Evolutionary conservation across 495 filamentous ascomycete species (phyloP).

Genomic region (Podospora comata): DNA sequence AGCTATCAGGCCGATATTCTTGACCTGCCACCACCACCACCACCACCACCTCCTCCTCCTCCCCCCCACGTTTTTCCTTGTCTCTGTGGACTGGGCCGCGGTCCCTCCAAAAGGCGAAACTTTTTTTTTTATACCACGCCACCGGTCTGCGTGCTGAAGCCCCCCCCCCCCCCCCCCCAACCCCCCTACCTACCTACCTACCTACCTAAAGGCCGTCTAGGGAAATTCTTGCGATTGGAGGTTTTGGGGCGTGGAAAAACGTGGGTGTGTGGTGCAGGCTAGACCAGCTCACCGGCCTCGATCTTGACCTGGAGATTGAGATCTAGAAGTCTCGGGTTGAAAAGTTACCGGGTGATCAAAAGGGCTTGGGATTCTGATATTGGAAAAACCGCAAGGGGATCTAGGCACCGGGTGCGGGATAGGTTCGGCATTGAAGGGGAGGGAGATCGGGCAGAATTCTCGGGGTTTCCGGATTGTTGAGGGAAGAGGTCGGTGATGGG

Average conservation of each 20-base stretch:
- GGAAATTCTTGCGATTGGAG: background rate
- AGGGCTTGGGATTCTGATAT: background rate
- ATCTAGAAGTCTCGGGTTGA: background rate
- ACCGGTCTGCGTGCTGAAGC: background rate
- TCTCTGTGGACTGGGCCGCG: too few relatives aligned
- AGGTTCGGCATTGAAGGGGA: background rate
- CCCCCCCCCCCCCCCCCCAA: too few relatives aligned
- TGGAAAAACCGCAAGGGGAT: background rate
- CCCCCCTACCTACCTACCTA: background rate
- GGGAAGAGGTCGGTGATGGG: background rate
- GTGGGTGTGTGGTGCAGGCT: background rate
- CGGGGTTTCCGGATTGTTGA: background rate
- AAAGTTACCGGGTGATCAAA: background rate
- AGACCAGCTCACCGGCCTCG: too few relatives aligned
- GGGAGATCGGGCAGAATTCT: background rate
- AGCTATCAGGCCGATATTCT: background rate
- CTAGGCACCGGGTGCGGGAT: background rate
- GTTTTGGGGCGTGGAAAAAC: background rate
- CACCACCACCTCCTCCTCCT: too few relatives aligned
- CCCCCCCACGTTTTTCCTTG: background rate
- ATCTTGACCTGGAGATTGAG: background rate
- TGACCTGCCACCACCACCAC: background rate
- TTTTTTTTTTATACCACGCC: background rate
- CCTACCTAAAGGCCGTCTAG: background rate
- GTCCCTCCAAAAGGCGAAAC: too few relatives aligned